Conservation (phyloP, 2,329 filamentous ascomycete genomes). For the Arachnopeziza araneosa region DNA sequence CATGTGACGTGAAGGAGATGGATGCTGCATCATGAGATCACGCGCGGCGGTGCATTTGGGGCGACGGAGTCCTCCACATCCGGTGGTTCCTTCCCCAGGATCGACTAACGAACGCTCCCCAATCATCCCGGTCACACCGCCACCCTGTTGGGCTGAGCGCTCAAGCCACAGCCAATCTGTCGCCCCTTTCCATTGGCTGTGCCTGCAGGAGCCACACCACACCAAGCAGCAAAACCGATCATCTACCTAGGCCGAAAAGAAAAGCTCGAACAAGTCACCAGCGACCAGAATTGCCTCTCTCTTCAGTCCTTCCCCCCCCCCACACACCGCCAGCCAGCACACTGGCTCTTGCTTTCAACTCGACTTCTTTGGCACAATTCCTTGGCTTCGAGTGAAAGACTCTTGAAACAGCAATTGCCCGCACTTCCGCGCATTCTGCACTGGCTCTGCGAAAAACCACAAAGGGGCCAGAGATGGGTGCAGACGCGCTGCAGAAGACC, state of each 20-base stretch:
- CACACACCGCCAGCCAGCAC: neutral
- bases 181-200: neutral
- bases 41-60: neutral
- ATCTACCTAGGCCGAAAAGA: neutral
- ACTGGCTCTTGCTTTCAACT: neutral
- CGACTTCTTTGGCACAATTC: neutral
- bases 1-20: neutral
- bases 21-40: neutral
- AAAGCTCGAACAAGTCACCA: neutral
- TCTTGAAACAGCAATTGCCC: neutral
- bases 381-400: neutral
- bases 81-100: too few species aligned
- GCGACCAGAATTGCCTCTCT: neutral
- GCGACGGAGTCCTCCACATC: too few species aligned
- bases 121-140: neutral
- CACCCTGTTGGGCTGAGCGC: neutral
- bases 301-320: neutral
- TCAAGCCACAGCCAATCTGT: neutral
- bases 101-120: too few species aligned
- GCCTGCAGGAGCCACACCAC: neutral
- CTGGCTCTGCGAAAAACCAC: neutral
- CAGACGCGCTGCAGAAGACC: neutral
- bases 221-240: neutral
- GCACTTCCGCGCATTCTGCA: neutral
- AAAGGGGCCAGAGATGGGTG: neutral